These are phyloP conservation scores for Phlegmacium glaucopus DNA, from an alignment of 768 basidiomycete species.

Conservation along the genomic window DNA sequence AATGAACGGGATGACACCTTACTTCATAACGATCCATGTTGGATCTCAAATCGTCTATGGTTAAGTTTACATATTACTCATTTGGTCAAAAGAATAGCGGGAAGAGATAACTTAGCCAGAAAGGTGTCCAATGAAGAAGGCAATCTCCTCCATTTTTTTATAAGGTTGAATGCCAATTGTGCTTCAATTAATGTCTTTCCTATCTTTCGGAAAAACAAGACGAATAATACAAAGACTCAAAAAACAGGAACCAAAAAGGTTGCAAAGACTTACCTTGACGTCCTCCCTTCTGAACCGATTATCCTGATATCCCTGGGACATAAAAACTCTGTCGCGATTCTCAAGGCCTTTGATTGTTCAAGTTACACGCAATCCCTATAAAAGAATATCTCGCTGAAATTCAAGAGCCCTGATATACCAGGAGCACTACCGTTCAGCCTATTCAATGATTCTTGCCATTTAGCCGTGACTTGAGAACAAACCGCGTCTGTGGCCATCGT, in stretches of 20 bases:
- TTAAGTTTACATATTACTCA: no score
- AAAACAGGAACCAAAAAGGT: not conserved
- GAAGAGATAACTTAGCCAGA: constrained; percentile 46
- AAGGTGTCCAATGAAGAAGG: constrained; percentile 68
- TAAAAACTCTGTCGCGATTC: constrained; percentile 47
- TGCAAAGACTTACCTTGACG: constrained; percentile 10
- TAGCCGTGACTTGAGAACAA: constrained; percentile 60
- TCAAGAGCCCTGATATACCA: constrained; percentile 63
- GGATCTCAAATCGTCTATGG: constrained; percentile 63
- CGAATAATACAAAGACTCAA: not conserved
- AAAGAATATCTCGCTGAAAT: constrained; percentile 52
- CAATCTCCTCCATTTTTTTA: constrained; percentile 57
- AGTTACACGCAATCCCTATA: not conserved
- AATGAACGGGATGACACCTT: constrained; percentile 5
- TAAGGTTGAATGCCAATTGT: constrained; percentile 51
- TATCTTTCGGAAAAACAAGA: constrained; percentile 5
- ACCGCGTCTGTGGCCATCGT: constrained; percentile 59
- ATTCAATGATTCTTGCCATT: constrained; percentile 71
- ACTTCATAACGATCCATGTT: constrained; percentile 67
- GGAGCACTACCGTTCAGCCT: constrained; percentile 55
- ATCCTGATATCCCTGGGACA: constrained; percentile 49
- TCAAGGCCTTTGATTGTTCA: constrained; percentile 51
- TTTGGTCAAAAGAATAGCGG: not conserved
- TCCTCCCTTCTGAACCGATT: constrained; percentile 3
- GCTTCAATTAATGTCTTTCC: constrained; percentile 45